These are phyloP conservation scores for Penicillium nordicum DNA, from an alignment of 2,329 filamentous ascomycete genomes.

Conservation along the genomic window DNA sequence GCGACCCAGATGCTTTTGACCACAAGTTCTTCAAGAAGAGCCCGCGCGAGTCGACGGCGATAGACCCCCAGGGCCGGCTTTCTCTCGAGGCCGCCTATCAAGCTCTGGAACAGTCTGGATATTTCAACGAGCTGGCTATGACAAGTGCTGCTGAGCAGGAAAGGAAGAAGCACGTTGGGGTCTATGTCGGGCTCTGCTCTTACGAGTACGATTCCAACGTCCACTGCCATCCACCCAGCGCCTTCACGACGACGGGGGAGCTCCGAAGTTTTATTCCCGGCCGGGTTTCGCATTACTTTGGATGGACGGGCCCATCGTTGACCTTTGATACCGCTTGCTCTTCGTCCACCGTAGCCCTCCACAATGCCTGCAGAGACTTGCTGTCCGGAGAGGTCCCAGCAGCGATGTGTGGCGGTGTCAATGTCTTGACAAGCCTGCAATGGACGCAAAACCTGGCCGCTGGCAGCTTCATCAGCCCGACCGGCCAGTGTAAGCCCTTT, in stretches of 20 bases:
- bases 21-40: slow-evolving; percentile 34
- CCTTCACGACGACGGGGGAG: too few relatives aligned
- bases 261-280: too few relatives aligned
- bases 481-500: slow-evolving; percentile 48
- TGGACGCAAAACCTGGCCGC: slow-evolving; percentile 27
- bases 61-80: slow-evolving; percentile 33
- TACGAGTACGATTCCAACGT: too few relatives aligned
- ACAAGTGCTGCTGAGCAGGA: too few relatives aligned
- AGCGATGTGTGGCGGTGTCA: slow-evolving; percentile 37
- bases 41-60: slow-evolving; percentile 24
- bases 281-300: too few relatives aligned
- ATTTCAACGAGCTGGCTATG: slow-evolving; percentile 10
- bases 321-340: slow-evolving; percentile 30
- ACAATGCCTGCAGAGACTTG: slow-evolving; percentile 21
- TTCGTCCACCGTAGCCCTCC: slow-evolving; percentile 37
- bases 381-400: slow-evolving; percentile 18
- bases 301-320: too few relatives aligned
- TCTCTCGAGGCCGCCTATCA: slow-evolving; percentile 32
- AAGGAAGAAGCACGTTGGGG: too few relatives aligned
- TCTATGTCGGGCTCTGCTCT: too few relatives aligned
- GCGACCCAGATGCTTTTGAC: slow-evolving; percentile 26
- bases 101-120: slow-evolving; percentile 33
- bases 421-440: slow-evolving; percentile 28
- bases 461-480: slow-evolving; percentile 43
- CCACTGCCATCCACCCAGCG: too few relatives aligned